Evolutionary conservation across 2,329 filamentous ascomycete species (phyloP).

Genomic region (Fusarium lyarnte): DNA sequence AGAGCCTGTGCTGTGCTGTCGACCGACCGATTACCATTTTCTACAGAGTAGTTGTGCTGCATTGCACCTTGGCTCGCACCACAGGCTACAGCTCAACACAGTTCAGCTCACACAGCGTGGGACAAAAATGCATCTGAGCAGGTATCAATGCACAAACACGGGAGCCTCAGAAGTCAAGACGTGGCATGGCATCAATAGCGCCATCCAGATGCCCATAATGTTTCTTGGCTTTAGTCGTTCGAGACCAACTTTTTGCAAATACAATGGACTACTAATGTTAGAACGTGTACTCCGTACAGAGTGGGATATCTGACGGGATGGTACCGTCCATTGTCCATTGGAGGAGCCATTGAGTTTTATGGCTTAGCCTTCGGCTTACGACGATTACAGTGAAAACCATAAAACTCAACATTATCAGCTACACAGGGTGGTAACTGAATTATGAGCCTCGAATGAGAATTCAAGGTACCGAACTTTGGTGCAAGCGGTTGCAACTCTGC

Average conservation of each 20-base stretch:
- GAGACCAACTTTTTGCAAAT: constrained; percentile 9
- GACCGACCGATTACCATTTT: constrained; percentile 4
- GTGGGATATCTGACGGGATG: constrained; percentile 1
- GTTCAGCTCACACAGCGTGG: constrained; percentile 2
- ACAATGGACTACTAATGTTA: constrained; percentile 1
- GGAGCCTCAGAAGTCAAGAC: constrained; percentile 16
- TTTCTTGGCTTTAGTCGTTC: constrained; percentile 4
- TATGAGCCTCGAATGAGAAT: constrained; percentile 19
- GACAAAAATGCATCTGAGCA: constrained; percentile 15
- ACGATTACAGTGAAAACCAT: constrained; percentile 1
- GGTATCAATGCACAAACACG: constrained; percentile 24
- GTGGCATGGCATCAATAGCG: constrained; percentile 30
- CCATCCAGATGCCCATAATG: constrained; percentile 15
- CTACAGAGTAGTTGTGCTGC: neutral
- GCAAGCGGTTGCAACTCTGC: constrained; percentile 19
- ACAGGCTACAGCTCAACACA: constrained; percentile 1
- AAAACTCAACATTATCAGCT: constrained; percentile 8
- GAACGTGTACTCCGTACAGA: neutral
- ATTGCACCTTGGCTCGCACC: constrained; percentile 2
- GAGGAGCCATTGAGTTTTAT: constrained; percentile 21
- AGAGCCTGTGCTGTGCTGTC: neutral
- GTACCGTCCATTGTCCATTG: neutral
- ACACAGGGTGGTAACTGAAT: neutral
- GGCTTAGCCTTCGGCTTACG: constrained; percentile 20
- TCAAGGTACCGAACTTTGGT: constrained; percentile 20